These are phyloP conservation scores for Sarocladiaceae sp. DNA, from an alignment of 2,329 filamentous ascomycete species.

Conservation along the genomic window DNA sequence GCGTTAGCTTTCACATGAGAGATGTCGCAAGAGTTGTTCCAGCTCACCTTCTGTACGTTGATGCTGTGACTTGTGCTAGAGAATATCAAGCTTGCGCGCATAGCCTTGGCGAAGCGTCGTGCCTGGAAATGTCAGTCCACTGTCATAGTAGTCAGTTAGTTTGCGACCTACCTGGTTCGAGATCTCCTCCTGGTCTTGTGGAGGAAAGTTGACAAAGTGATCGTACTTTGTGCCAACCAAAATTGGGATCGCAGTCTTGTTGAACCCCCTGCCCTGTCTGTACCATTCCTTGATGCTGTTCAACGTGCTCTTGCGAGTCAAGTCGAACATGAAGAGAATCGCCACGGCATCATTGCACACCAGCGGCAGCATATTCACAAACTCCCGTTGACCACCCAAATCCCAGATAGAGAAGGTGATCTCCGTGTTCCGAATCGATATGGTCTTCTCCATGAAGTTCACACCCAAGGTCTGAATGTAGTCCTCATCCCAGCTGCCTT, in stretches of 20 bases:
- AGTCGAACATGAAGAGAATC: constrained; percentile 99
- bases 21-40: no score
- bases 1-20: no score
- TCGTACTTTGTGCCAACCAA: constrained; percentile 98
- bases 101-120: constrained; percentile 92
- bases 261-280: constrained; percentile 93
- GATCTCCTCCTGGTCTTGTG: constrained; percentile 97
- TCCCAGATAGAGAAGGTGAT: constrained; percentile 99
- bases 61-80: constrained; percentile 99
- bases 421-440: constrained; percentile 97
- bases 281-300: constrained; percentile 99
- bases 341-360: constrained; percentile 99
- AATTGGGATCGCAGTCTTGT: constrained; percentile 99
- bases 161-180: constrained; percentile 71
- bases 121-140: constrained; percentile 50
- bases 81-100: constrained; percentile 97
- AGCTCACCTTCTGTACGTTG: constrained; percentile 88
- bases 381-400: constrained; percentile 93
- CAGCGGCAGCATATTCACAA: constrained; percentile 99
- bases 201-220: constrained; percentile 97
- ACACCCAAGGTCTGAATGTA: constrained; percentile 98
- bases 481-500: constrained; percentile 99
- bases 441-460: constrained; percentile 99
- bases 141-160: background rate
- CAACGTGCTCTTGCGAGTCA: constrained; percentile 94